These are phyloP conservation scores for Komagataella mondaviorum DNA, from an alignment of 805 yeast genomes.

Conservation along the genomic window DNA sequence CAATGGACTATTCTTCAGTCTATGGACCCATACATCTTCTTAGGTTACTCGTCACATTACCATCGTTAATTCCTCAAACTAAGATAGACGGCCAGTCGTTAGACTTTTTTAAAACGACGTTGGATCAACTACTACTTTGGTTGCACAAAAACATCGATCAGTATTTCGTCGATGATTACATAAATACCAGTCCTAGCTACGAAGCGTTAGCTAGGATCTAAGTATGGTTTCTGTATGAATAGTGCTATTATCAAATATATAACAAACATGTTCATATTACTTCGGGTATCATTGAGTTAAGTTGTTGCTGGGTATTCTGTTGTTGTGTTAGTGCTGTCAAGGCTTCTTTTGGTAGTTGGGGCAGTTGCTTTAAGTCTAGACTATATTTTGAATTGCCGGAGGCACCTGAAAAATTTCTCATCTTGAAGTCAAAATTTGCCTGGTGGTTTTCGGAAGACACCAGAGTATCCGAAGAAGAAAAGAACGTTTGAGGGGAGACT, in stretches of 20 bases:
- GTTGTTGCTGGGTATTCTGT: background rate
- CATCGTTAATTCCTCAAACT: constrained; percentile 71
- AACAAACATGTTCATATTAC: background rate
- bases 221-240: background rate
- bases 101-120: constrained; percentile 35
- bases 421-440: background rate
- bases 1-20: constrained; percentile 22
- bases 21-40: constrained; percentile 80
- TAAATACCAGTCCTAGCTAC: constrained; percentile 35
- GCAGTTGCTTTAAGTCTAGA: background rate
- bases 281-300: background rate
- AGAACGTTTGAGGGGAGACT: background rate
- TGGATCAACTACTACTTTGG: constrained; percentile 41
- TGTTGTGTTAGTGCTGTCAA: background rate
- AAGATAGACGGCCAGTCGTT: constrained; percentile 70
- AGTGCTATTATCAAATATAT: background rate
- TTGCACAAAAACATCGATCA: constrained; percentile 28
- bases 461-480: background rate
- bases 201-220: constrained; percentile 19
- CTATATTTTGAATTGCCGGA: background rate
- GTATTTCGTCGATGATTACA: constrained; percentile 27
- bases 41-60: constrained; percentile 64
- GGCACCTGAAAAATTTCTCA: background rate
- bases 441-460: background rate
- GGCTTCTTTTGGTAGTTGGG: background rate